Evolutionary conservation across 345 rosid genomes (phyloP), one percentile per base, ranked within the genome.

Genomic region (Lepidium aucheri): DNA sequence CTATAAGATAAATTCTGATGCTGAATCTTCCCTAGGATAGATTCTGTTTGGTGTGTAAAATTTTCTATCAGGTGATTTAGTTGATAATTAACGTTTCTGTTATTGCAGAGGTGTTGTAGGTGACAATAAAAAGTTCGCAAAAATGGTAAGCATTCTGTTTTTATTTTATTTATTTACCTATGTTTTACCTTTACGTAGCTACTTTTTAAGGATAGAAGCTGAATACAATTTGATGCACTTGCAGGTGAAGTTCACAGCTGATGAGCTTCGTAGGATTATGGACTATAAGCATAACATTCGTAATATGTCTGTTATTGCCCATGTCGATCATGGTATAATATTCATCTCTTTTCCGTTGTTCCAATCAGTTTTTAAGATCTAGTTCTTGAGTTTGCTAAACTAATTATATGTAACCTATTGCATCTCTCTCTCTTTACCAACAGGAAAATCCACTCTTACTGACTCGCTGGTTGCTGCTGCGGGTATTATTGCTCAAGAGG

Each of bases 391-490:
- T 35, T 13, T 24, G 2, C 34, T 24, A 9, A 49, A 24, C 16
- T 15, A 22, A 2, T n/a, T 13, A 1, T 3, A 4, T 32, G 4
- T 5, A 6, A 46, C 6, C 64, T 47, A 17, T 43, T 35, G 49
- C 9, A 24, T 34, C 0, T 18, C 7, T 10, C 0, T 11, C 12
- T 63, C 30, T 12, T 14, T 4, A 17, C n/a, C 32, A 63, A 53
- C 76, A 89, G 96, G 96, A 9, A 89, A 88, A 63, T 88, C 96
- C 6, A 88, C 96, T 0, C 90, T 89, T 17, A 89, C 96, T 0
- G 96, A 89, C 45, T 89, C 96, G n/a, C 81, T 89, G 10, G 96
- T 89, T 14, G 96, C 96, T 78, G 96, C 96, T 79, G 96, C 96
- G 18, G 96, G 96, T 63, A 89, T 89, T 54, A 89, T 89, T 39